Evolutionary conservation across 257 asterid species (phyloP), one percentile per base, ranked within the genome.

Genomic region (Asclepias syriaca): DNA sequence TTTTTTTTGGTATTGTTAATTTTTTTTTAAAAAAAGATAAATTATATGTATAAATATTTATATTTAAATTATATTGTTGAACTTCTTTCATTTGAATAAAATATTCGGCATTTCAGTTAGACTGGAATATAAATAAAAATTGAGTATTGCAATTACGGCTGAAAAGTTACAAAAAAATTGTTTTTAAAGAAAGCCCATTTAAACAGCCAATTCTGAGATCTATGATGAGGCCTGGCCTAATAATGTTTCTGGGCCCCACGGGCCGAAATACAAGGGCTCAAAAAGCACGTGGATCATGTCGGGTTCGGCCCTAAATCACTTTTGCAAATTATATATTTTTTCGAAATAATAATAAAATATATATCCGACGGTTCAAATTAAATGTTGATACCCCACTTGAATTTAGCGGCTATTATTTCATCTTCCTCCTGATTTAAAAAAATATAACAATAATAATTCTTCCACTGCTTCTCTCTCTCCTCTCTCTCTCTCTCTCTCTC

Each of bases 401-500:
- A 50, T 60, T 79, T 19, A 60, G 71, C 77, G 75, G 81, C 64
- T 72, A 65, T 39, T 72, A 75, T 73, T 60, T 53, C 67, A 50
- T 77, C 58, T 59, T 64, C 70, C 65, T 55, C 61, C 61, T 27
- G 9, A 46, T 43, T 19, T 0, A 48, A 1, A 60, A 39, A 24
- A 53, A 4, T 1, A 5, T 53, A 53, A 4, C 14, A 50, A 50
- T 24, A 24, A 24, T 24, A 24, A 24, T 24, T 24, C 6, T 65
- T 9, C 43, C 72, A 39, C 55, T 34, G 39, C 6, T 34, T 32
- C 29, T 24, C 27, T 32, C 4, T 37, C 45, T 29, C 74, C 65
- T n/a, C n/a, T n/a, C n/a, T n/a, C n/a, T n/a, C n/a, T n/a, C n/a
- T n/a, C n/a, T n/a, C n/a, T n/a, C n/a, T n/a, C n/a, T n/a, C n/a